These are phyloP conservation scores for Pichia nakasei DNA, from an alignment of 805 yeast species.

Conservation along the genomic window DNA sequence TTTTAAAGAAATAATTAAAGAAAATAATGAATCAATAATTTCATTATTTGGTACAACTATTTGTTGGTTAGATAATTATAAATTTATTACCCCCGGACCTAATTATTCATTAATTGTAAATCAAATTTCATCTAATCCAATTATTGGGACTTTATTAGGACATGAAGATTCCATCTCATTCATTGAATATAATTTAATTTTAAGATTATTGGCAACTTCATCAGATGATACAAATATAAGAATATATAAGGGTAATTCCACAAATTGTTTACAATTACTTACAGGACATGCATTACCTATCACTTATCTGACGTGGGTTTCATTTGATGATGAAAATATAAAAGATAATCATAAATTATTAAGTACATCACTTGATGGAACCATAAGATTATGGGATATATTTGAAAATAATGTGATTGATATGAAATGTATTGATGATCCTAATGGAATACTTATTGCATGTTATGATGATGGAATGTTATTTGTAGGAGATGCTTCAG, in stretches of 20 bases:
- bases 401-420: constrained; percentile 32
- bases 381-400: constrained; percentile 60
- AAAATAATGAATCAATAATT: constrained; percentile 1
- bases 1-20: background rate
- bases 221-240: constrained; percentile 70
- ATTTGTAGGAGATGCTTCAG: constrained; percentile 50
- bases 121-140: constrained; percentile 32
- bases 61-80: constrained; percentile 64
- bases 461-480: constrained; percentile 9
- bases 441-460: constrained; percentile 48
- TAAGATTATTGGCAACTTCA: constrained; percentile 57
- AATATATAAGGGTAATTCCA: constrained; percentile 64
- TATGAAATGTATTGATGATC: constrained; percentile 32
- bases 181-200: constrained; percentile 42
- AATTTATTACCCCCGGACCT: constrained; percentile 62
- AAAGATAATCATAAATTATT: constrained; percentile 26
- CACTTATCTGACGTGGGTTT: constrained; percentile 51
- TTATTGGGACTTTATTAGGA: constrained; percentile 50
- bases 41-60: constrained; percentile 40
- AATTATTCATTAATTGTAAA: constrained; percentile 48
- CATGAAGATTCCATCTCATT: constrained; percentile 53
- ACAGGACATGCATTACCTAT: constrained; percentile 52
- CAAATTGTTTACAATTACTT: constrained; percentile 40
- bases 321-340: constrained; percentile 17
- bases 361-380: constrained; percentile 63